Percentiles rank a stretch among this genome's conserved stretches.
Conservation (phyloP, 768 basidiomycete genomes). For the Suillus americanus region DNA sequence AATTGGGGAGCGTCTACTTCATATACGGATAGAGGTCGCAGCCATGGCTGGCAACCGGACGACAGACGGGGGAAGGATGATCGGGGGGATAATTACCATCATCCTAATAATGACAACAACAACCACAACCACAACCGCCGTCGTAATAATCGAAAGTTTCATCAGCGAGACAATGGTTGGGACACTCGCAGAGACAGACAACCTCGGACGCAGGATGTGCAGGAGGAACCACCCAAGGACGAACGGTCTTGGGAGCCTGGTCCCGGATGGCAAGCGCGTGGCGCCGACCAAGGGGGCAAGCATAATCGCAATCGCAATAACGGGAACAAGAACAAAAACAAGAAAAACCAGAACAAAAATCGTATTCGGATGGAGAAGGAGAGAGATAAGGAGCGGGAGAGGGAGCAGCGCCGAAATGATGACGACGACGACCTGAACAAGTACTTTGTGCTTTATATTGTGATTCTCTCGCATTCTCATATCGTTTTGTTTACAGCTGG, state of each 20-base stretch:
- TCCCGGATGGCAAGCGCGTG: conserved; percentile 58
- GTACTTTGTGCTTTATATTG: conserved; percentile 37
- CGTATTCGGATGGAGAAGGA: conserved; percentile 34
- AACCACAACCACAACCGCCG: conserved; percentile 27
- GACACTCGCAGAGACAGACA: conserved; percentile 43
- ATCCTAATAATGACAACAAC: conserved; percentile 31
- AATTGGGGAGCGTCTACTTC: conserved; percentile 39
- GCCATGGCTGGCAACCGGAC: conserved; percentile 47
- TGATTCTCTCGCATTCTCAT: conserved; percentile 11
- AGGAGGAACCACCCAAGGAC: conserved; percentile 30
- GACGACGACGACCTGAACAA: conserved; percentile 70
- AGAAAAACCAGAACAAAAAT: conserved; percentile 33
- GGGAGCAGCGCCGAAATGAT: conserved; percentile 49
- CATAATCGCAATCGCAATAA: conserved; percentile 36
- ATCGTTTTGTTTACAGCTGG: conserved; percentile 49
- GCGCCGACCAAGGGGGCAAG: conserved; percentile 38
- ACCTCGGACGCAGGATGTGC: conserved; percentile 23
- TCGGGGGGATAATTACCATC: conserved; percentile 25
- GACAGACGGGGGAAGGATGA: conserved; percentile 40
- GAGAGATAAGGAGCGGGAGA: conserved; percentile 30
- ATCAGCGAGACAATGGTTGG: conserved; percentile 47
- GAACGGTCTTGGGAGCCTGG: conserved; percentile 76
- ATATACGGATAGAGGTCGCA: conserved; percentile 40
- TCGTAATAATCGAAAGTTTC: conserved; percentile 16
- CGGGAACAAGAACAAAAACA: conserved; percentile 37